Evolutionary conservation across 1,139 yeast species (phyloP).

Genomic region (Pichia sp.): DNA sequence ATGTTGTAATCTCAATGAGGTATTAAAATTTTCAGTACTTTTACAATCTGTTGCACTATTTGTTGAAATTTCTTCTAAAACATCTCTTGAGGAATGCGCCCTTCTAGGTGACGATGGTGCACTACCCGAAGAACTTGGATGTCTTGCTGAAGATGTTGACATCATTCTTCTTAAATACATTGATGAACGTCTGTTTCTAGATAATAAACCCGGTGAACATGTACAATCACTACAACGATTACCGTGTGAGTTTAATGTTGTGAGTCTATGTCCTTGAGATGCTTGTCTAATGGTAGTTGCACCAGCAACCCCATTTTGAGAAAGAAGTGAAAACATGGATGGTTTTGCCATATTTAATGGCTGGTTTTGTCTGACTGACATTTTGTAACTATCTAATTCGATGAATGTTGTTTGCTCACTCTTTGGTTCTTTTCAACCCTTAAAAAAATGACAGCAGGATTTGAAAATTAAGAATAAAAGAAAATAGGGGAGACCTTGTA

Average conservation of each 20-base stretch:
- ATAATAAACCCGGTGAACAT: constrained; percentile 72
- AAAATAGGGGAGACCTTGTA: not conserved
- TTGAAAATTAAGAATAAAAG: not conserved
- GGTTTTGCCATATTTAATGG: constrained; percentile 20
- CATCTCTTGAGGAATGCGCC: not conserved
- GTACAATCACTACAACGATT: constrained; percentile 67
- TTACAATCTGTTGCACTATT: not conserved
- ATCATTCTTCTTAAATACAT: constrained; percentile 33
- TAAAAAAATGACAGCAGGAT: not conserved
- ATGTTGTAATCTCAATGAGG: constrained; percentile 43
- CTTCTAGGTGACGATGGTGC: constrained; percentile 17
- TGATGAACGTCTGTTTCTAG: constrained; percentile 50
- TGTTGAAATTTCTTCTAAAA: not conserved
- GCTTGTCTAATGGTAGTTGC: constrained; percentile 27
- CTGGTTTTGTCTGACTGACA: constrained; percentile 7
- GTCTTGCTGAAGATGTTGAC: constrained; percentile 8
- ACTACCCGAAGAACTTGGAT: constrained; percentile 2
- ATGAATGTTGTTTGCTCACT: not conserved
- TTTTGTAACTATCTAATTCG: not conserved
- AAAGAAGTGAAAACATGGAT: constrained; percentile 31
- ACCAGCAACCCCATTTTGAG: constrained; percentile 28
- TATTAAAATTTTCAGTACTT: constrained; percentile 25
- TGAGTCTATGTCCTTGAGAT: constrained; percentile 16
- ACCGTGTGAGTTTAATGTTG: constrained; percentile 13
- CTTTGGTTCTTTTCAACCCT: not conserved